Conservation (phyloP, 148 eudicot genomes). For the Rhododendron simsii region DNA sequence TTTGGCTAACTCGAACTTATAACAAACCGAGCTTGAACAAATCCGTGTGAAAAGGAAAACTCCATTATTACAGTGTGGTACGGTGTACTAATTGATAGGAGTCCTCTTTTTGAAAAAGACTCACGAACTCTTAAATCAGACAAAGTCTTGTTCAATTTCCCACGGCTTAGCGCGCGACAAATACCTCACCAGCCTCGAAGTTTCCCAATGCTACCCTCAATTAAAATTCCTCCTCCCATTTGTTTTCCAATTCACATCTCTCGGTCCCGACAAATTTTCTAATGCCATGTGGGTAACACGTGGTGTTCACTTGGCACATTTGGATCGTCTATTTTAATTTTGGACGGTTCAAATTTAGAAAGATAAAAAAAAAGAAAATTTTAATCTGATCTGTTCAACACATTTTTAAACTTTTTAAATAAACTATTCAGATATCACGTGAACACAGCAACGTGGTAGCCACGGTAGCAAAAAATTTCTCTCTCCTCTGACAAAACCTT, state of each 20-base stretch:
- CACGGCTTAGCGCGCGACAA: not conserved
- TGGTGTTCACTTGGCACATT: rapidly evolving
- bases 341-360: too few species aligned
- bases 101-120: not conserved
- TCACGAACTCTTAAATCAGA: not conserved
- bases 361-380: too few species aligned
- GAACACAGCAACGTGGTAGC: rapidly evolving
- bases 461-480: too few species aligned
- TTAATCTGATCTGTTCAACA: too few species aligned
- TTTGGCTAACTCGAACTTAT: too few species aligned
- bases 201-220: not conserved
- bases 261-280: too few species aligned
- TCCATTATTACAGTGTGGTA: too few species aligned
- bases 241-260: not conserved
- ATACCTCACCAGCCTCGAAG: not conserved
- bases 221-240: not conserved
- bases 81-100: too few species aligned
- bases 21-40: too few species aligned
- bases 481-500: not conserved
- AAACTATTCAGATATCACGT: too few species aligned
- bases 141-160: not conserved
- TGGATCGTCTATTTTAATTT: rapidly evolving
- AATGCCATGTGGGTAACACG: rapidly evolving
- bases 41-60: too few species aligned
- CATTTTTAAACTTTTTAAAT: too few species aligned